Percentiles rank a stretch among this genome's conserved stretches.
Evolutionary conservation across 495 filamentous ascomycete genomes (phyloP).

Genomic region (Mytilinidion resinicola): DNA sequence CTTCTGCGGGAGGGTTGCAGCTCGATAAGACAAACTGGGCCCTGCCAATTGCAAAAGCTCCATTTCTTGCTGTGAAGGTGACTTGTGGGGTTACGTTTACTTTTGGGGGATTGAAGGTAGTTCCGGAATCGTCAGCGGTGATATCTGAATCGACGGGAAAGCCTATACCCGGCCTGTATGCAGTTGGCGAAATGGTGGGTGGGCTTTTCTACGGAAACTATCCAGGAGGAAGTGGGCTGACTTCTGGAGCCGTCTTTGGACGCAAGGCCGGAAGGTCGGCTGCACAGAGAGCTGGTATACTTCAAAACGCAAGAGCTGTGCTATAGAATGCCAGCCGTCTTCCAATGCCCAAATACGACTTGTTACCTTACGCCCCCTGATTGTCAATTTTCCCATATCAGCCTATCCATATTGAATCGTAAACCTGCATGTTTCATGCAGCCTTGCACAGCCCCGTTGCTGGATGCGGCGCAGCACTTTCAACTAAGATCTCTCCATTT

Average conservation of each 20-base stretch:
- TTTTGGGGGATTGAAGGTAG: conserved; percentile 54
- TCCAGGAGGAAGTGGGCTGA: conserved; percentile 58
- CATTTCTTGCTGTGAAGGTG: conserved; percentile 55
- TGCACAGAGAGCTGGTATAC: conserved; percentile 12
- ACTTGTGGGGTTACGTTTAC: conserved; percentile 59
- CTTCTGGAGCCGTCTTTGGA: conserved; percentile 52
- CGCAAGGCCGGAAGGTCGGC: conserved; percentile 45
- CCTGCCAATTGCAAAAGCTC: conserved; percentile 45
- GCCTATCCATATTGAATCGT: too few species aligned
- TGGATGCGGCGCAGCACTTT: too few species aligned
- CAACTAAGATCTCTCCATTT: too few species aligned
- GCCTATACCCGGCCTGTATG: conserved; percentile 48
- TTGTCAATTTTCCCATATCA: too few species aligned
- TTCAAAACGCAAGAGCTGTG: not conserved
- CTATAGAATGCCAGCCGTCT: too few species aligned
- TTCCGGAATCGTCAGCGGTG: conserved; percentile 44
- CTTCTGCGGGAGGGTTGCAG: conserved; percentile 29
- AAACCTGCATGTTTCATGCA: too few species aligned
- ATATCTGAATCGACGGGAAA: conserved; percentile 40
- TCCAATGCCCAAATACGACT: too few species aligned
- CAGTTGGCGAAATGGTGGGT: conserved; percentile 57
- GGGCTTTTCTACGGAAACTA: conserved; percentile 60
- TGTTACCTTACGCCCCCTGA: too few species aligned
- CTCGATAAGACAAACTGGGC: conserved; percentile 62
- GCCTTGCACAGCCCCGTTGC: too few species aligned